A percentile compares a stretch with the other conserved stretches of the same genome.
phyloP scores from a whole-genome alignment of 2,329 filamentous ascomycete species.

The Xylaria sp. region DNA sequence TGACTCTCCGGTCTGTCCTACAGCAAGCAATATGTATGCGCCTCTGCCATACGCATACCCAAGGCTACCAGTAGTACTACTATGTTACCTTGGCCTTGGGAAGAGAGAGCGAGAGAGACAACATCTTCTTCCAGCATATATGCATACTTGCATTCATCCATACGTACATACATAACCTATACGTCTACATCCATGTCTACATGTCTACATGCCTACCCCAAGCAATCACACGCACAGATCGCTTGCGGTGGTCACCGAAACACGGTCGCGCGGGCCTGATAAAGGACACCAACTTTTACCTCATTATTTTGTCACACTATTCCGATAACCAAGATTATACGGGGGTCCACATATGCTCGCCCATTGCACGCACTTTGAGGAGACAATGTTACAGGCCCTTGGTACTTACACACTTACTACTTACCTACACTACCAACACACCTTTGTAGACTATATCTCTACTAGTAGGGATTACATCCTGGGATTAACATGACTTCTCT shows the following conservation, averaged over 20 bases:
- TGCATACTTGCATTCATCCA: no score
- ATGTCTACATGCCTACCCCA: neutral
- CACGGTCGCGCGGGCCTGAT: slow-evolving; percentile 31
- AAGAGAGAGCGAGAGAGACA: no score
- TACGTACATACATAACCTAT: neutral
- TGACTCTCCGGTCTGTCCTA: neutral
- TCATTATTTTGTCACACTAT: slow-evolving; percentile 39
- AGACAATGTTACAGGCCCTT: slow-evolving; percentile 13
- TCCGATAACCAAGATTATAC: slow-evolving; percentile 34
- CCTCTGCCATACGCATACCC: neutral
- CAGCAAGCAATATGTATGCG: neutral
- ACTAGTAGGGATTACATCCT: slow-evolving; percentile 24
- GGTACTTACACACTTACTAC: neutral
- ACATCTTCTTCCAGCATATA: neutral
- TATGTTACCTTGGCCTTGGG: neutral
- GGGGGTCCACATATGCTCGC: slow-evolving; percentile 27
- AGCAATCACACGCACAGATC: slow-evolving; percentile 6
- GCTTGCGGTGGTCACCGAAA: slow-evolving; percentile 27
- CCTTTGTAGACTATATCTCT: slow-evolving; percentile 8
- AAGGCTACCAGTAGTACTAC: neutral
- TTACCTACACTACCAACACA: slow-evolving; percentile 12
- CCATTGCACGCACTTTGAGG: slow-evolving; percentile 6
- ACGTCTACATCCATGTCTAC: neutral
- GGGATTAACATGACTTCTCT: slow-evolving; percentile 9
- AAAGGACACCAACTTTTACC: slow-evolving; percentile 40